Evolutionary conservation across 768 basidiomycete genomes (phyloP), one percentile per base, ranked within the genome.

Genomic region (Macrolepiota fuliginosa): DNA sequence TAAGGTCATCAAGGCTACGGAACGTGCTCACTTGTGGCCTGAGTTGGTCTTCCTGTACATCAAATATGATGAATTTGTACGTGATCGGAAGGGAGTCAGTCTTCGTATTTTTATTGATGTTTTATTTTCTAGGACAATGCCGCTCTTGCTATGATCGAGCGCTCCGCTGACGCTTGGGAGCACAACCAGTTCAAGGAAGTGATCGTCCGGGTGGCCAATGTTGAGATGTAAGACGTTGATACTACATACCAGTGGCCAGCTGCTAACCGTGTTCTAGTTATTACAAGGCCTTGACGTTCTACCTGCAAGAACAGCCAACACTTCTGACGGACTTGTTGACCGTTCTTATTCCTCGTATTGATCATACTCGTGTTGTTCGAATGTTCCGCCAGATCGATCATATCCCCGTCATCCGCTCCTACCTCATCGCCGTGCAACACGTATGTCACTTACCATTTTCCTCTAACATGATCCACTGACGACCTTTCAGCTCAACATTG

Each of bases 101-200:
- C 29, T 32, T 7, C 29, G 35, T 13, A 52, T 9, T 4, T n/a
- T 57, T 10, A 45, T 50, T 40, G 13, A 45, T 45, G 35, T 12
- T 39, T 4, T 36, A 55, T 64, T 59, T 29, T 64, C 0, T 42
- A 94, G 87, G 97, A 98, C 73, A 98, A 99, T 70, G 96, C 97
- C 35, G 93, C 96, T 39, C 81, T 98, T 66, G 94, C 95, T 3
- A 99, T 98, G 96, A 98, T 98, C 73, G 97, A 99, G 73, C 90
- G 96, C 19, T 92, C 97, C 1, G 85, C 93, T n/a, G 94, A 97
- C 74, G 94, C 95, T 53, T 99, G 96, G 96, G 97, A 99, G 61
- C 97, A 99, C 78, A 96, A 94, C 69, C 96, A 98, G 74, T 99
- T 99, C 88, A 98, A 98, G 83, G 97, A 98, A 67, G 89, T 97